A percentile compares a stretch with the other conserved stretches of the same genome.
phyloP scores from a whole-genome alignment of 2,329 filamentous ascomycete species.

The Cladosporium velox region DNA sequence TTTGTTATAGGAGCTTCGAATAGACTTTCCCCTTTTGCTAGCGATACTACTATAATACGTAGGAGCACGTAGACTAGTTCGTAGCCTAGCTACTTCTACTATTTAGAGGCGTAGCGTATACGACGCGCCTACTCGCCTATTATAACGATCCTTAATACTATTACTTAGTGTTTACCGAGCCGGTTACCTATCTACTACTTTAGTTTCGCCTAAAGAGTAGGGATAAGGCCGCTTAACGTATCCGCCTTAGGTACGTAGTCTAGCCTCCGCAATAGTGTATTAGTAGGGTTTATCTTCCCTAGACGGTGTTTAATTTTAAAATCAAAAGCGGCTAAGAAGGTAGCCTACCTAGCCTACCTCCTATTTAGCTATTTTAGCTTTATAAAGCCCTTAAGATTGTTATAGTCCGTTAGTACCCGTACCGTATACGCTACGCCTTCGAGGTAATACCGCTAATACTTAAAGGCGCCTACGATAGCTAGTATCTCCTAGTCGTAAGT shows the following conservation, averaged over 20 bases:
- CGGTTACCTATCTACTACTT: not conserved
- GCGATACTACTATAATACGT: not conserved
- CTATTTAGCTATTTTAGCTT: no score
- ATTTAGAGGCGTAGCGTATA: not conserved
- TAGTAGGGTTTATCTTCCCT: no score
- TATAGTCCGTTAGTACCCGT: no score
- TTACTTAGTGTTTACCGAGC: not conserved
- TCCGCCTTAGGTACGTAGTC: not conserved
- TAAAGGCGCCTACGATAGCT: not conserved
- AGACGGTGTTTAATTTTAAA: no score
- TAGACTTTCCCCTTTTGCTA: not conserved
- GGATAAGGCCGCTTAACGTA: no score
- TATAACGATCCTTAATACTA: not conserved
- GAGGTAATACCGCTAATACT: no score
- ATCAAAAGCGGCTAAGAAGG: no score
- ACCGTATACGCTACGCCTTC: no score
- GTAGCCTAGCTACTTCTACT: rapidly evolving
- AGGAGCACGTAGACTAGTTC: not conserved
- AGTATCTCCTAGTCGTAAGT: conserved; percentile 26
- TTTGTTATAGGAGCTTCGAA: not conserved
- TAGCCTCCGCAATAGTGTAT: not conserved
- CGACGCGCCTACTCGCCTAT: not conserved
- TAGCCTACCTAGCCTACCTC: no score
- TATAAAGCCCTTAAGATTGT: no score
- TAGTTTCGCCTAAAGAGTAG: not conserved